phyloP scores from a whole-genome alignment of 768 basidiomycete species.

The Termitomyces heimii region DNA sequence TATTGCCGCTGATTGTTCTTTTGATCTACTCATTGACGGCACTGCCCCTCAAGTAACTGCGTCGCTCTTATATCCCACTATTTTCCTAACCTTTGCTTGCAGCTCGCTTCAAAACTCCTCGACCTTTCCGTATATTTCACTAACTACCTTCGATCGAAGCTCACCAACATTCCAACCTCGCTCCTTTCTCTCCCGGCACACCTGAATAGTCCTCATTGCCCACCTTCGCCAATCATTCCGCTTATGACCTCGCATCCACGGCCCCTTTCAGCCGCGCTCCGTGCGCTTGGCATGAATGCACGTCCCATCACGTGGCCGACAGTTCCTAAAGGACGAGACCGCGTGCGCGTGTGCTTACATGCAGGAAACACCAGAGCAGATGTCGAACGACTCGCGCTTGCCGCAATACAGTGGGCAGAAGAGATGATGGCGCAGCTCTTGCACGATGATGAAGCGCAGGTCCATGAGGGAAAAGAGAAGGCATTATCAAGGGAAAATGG shows the following conservation, averaged over 20 bases:
- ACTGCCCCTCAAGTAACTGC: slow-evolving; percentile 42
- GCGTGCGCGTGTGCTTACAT: slow-evolving; percentile 87
- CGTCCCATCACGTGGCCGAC: slow-evolving; percentile 85
- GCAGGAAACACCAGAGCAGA: slow-evolving; percentile 65
- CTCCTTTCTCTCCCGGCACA: slow-evolving; percentile 32
- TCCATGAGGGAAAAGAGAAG: neutral
- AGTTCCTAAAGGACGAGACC: slow-evolving; percentile 79
- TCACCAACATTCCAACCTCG: slow-evolving; percentile 25
- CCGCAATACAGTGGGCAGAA: slow-evolving; percentile 43
- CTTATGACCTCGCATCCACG: slow-evolving; percentile 75
- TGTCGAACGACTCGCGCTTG: slow-evolving; percentile 49
- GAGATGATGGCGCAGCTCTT: slow-evolving; percentile 23
- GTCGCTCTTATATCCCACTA: slow-evolving; percentile 8
- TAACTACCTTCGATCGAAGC: slow-evolving; percentile 23
- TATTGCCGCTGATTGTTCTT: slow-evolving; percentile 68
- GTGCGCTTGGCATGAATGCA: slow-evolving; percentile 50
- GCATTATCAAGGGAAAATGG: neutral
- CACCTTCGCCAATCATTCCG: slow-evolving; percentile 77
- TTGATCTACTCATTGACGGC: slow-evolving; percentile 71
- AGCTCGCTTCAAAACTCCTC: slow-evolving; percentile 34
- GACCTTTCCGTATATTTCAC: slow-evolving; percentile 39
- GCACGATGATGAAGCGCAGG: slow-evolving; percentile 2
- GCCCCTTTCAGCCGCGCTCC: slow-evolving; percentile 65
- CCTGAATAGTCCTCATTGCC: slow-evolving; percentile 15
- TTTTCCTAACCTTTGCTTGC: slow-evolving; percentile 2